These are phyloP conservation scores for Amoebophrya sp. DNA, from an alignment of 169 alveolate genomes.

Conservation along the genomic window DNA sequence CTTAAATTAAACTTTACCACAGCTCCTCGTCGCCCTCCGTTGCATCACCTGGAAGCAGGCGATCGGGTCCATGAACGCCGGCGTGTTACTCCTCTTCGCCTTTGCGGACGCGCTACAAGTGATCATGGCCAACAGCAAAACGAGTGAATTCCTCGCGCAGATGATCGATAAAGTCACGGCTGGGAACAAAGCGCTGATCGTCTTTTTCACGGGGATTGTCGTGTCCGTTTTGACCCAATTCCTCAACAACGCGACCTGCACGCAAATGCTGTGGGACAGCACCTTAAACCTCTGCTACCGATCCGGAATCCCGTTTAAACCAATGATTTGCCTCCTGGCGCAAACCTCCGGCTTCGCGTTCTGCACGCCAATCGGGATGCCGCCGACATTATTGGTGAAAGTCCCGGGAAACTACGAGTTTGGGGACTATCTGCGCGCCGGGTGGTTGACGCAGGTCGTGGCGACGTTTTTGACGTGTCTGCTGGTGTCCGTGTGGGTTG, in stretches of 20 bases:
- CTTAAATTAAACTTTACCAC: too few relatives aligned
- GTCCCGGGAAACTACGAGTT: background rate
- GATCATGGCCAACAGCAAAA: background rate
- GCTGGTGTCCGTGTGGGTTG: background rate
- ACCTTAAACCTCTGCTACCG: background rate
- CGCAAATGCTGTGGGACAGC: constrained; percentile 12
- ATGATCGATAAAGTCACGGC: background rate
- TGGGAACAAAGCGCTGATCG: background rate
- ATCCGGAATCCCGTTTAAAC: background rate
- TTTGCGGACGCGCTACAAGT: background rate
- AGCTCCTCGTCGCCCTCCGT: background rate
- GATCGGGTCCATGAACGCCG: background rate
- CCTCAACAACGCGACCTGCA: constrained; percentile 5
- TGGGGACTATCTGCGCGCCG: background rate
- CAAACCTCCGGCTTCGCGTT: background rate
- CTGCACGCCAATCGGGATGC: constrained; percentile 23
- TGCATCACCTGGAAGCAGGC: constrained; percentile 11
- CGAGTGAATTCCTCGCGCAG: background rate
- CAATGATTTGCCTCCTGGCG: background rate
- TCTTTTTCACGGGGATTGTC: background rate
- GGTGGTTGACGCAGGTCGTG: background rate
- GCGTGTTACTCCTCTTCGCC: constrained; percentile 5
- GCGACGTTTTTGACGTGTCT: background rate
- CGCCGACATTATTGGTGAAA: background rate
- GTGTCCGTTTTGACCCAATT: background rate